Evolutionary conservation across 176 grass and related monocot species (phyloP), one percentile per base, ranked within the genome.

Genomic region (Phyllostachys edulis): DNA sequence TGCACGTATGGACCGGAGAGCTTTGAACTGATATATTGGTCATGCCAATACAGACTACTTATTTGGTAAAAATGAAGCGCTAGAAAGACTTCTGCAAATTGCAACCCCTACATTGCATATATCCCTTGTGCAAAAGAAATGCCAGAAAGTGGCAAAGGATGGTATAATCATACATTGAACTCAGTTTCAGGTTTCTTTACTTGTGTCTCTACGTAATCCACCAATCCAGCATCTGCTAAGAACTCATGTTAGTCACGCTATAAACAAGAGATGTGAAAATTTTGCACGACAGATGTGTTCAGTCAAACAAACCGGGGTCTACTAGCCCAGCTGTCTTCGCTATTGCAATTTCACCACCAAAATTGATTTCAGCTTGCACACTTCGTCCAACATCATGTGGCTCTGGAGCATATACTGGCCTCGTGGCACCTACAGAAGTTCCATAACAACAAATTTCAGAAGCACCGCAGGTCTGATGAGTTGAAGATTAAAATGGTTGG

Each of bases 321-420:
- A 96, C 80, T 56, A 87, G 94, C 29, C 77, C 94, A 82, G 84
- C 82, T 61, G 94, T 96, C 75, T 82, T 88, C 12, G 86, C 83
- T 66, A 76, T 71, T 54, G 70, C 73, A 81, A 61, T 91, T 86
- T 87, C 89, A 77, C 75, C 78, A 5, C 70, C 45, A 60, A 85
- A 87, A 84, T 60, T 85, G 47, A 97, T 90, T 85, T 97, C 94
- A 73, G 89, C 94, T 90, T 93, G 87, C 83, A 91, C 54, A 68
- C 85, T 80, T 51, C 85, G 88, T 6, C 94, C 84, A 37, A 97
- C 94, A 75, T 97, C 94, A 86, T 87, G 86, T 78, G 94, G 94
- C 59, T 93, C 94, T 68, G 92, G 89, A 69, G 88, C 84, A 78
- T 97, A 97, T 77, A 83, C 87, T 45, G 47, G 67, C 80, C 84